Evolutionary conservation across 768 basidiomycete species (phyloP), one percentile per base, ranked within the genome.

Genomic region (Collybiopsis luxurians): DNA sequence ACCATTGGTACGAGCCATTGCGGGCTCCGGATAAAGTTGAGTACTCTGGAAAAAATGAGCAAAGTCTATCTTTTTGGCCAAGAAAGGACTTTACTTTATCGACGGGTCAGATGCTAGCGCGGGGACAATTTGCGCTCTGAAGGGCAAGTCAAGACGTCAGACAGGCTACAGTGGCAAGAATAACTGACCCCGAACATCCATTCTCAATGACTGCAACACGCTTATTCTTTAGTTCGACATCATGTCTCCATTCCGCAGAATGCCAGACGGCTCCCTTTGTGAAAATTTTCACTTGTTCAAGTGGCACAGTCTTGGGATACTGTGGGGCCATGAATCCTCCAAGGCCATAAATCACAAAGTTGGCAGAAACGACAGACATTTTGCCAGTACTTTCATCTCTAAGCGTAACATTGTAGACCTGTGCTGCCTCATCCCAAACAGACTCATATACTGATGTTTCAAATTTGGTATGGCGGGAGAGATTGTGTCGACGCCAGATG

Each of bases 1-100:
- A 85, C 84, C 60, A 78, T 76, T 3, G 79, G n/a, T n/a, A n/a
- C n/a, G 77, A 75, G 81, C 83, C 84, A 86, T 59, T 82, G 79
- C 19, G 82, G 82, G 27, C 36, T 53, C 17, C 51, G 34, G 26
- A 38, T 39, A 36, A 53, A 53, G 26, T 53, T 53, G 21, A 53
- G 21, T 15, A 53, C 51, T 27, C 38, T 40, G 51, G n/a, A n/a
- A n/a, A 7, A n/a, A 15, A 27, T 39, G 34, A 34, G 15, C 2
- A 47, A 26, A n/a, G 17, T 49, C 11, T 26, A 30, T 30, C 17
- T 10, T 2, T 7, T 11, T 15, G 10, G 5, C 21, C 7, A 4
- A 7, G 19, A 36, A 19, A 6, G 23, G 24, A 30, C 28, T 30
- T 36, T 30, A 51, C 49, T 7, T 31, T 31, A 34, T 38, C 11